Percentiles rank a stretch among this genome's conserved stretches.
Evolutionary conservation across 352 stramenopile genomes (phyloP).

Genomic region (Globisporangium cederbergense): DNA sequence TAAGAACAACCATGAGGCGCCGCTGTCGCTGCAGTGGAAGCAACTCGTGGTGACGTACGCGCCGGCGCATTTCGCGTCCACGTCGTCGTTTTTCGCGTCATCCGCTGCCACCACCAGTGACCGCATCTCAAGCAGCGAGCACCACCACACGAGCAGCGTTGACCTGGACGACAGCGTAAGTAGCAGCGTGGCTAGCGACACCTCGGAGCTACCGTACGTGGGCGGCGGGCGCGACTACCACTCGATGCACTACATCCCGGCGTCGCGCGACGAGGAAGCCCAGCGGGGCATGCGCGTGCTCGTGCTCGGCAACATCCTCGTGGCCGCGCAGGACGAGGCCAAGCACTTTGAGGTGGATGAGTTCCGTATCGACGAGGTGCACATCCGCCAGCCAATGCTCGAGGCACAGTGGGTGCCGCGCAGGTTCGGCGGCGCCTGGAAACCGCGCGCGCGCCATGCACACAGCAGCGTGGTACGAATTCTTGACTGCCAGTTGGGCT

Average conservation of each 20-base stretch:
- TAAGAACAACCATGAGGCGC: background rate
- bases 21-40: conserved; percentile 43
- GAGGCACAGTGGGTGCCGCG: conserved; percentile 48
- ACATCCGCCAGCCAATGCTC: conserved; percentile 44
- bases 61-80: conserved; percentile 16
- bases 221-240: conserved; percentile 49
- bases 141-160: conserved; percentile 16
- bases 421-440: conserved; percentile 55
- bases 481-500: background rate
- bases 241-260: conserved; percentile 70
- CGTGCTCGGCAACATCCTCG: conserved; percentile 58
- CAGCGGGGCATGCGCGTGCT: conserved; percentile 47
- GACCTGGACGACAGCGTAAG: conserved; percentile 12
- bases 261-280: conserved; percentile 29
- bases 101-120: conserved; percentile 12
- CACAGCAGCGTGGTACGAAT: conserved; percentile 60
- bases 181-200: background rate
- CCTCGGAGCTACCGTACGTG: conserved; percentile 13
- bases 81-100: conserved; percentile 19
- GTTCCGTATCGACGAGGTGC: conserved; percentile 60
- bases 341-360: conserved; percentile 43
- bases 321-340: conserved; percentile 19
- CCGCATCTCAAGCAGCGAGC: conserved; percentile 12
- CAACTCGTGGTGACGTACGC: conserved; percentile 39
- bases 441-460: conserved; percentile 45